A percentile compares a stretch with the other conserved stretches of the same genome.
These are phyloP conservation scores for Anthostomella pinea DNA, from an alignment of 2,329 filamentous ascomycete species.

Conservation along the genomic window DNA sequence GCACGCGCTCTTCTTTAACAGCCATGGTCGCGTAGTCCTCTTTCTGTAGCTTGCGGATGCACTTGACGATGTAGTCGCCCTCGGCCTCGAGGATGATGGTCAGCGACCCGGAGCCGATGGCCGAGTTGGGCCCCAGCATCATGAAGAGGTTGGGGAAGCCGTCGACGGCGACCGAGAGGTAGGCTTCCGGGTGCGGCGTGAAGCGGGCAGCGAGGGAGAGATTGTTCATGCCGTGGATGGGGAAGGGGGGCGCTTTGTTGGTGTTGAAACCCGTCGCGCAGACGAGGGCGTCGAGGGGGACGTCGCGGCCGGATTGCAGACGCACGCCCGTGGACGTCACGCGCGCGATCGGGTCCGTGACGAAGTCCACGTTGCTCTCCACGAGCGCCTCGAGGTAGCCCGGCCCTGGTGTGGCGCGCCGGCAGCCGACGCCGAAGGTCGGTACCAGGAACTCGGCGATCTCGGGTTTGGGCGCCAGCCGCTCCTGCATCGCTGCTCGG, in stretches of 20 bases:
- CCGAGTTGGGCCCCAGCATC: conserved; percentile 47
- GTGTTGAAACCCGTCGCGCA: conserved; percentile 48
- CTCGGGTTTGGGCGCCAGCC: conserved; percentile 41
- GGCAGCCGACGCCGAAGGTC: conserved; percentile 42
- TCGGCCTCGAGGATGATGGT: conserved; percentile 46
- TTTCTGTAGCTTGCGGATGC: conserved; percentile 46
- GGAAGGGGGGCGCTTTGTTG: conserved; percentile 39
- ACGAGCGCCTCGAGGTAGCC: conserved; percentile 45
- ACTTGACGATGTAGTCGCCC: conserved; percentile 46
- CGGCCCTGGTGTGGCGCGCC: conserved; percentile 43
- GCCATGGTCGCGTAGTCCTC: conserved; percentile 44
- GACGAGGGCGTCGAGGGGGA: conserved; percentile 45
- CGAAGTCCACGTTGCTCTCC: conserved; percentile 39
- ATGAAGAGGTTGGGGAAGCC: conserved; percentile 49
- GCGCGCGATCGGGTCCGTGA: conserved; percentile 32
- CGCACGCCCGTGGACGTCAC: conserved; percentile 37
- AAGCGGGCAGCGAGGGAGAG: conserved; percentile 39
- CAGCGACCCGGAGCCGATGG: conserved; percentile 45
- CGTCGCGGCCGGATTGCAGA: conserved; percentile 23
- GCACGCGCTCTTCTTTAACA: conserved; percentile 41
- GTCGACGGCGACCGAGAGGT: conserved; percentile 45
- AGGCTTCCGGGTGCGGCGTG: conserved; percentile 37
- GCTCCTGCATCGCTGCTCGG: conserved; percentile 36
- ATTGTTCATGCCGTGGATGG: conserved; percentile 37
- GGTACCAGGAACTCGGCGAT: conserved; percentile 43